These are phyloP conservation scores for Aspergillus biplanus DNA, from an alignment of 495 filamentous ascomycete genomes.

Conservation along the genomic window DNA sequence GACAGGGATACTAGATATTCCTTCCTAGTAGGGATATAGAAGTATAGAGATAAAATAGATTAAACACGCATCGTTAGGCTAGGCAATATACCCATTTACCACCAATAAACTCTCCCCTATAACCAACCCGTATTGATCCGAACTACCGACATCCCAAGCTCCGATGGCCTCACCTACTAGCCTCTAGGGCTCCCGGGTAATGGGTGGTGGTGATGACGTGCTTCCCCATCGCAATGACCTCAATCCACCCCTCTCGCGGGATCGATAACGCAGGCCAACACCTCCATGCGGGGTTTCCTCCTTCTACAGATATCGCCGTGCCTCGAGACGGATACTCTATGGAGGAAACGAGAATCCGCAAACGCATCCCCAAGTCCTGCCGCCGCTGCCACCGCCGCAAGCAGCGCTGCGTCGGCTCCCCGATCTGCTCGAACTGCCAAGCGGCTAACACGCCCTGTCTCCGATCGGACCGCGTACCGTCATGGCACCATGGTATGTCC, in stretches of 20 bases:
- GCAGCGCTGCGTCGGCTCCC: slow-evolving; percentile 32
- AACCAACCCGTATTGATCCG: too few species aligned
- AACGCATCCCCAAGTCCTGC: slow-evolving; percentile 33
- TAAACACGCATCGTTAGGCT: too few species aligned
- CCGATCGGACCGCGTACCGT: slow-evolving; percentile 24
- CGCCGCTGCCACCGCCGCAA: slow-evolving; percentile 33
- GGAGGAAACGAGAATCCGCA: slow-evolving; percentile 39
- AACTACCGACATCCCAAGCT: too few species aligned
- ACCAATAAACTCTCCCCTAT: too few species aligned
- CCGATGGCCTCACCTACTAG: too few species aligned
- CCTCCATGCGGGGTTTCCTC: slow-evolving; percentile 9
- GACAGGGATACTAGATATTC: neutral
- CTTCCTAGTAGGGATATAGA: neutral
- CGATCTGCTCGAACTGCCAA: slow-evolving; percentile 31
- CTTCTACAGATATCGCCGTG: neutral
- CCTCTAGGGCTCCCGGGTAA: too few species aligned
- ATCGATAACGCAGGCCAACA: neutral
- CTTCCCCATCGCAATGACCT: slow-evolving; percentile 12
- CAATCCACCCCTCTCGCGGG: slow-evolving; percentile 1
- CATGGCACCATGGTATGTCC: slow-evolving; percentile 38
- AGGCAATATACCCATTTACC: too few species aligned
- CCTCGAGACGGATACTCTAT: neutral
- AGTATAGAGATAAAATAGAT: too few species aligned
- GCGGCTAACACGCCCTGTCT: slow-evolving; percentile 26
- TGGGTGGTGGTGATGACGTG: too few species aligned